Conservation (phyloP, 352 stramenopile species). For the Thraustochytrium sp. region DNA sequence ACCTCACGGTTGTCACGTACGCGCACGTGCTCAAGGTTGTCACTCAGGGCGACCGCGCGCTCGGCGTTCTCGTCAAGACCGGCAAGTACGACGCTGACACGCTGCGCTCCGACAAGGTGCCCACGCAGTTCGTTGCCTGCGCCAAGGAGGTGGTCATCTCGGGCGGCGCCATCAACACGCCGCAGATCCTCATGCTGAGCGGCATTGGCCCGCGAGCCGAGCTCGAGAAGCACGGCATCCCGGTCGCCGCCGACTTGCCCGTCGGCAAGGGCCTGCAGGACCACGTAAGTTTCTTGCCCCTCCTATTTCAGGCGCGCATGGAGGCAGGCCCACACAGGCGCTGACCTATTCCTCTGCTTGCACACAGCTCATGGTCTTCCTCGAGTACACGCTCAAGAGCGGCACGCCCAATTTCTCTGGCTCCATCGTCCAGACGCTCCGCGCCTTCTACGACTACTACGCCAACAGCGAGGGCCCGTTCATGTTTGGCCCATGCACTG, state of each 20-base stretch:
- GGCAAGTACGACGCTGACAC: background rate
- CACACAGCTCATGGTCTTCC: conserved; percentile 31
- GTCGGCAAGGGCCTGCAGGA: conserved; percentile 43
- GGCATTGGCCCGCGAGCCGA: conserved; percentile 65
- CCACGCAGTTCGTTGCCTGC: background rate
- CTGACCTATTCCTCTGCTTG: too few relatives aligned
- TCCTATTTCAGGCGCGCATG: too few relatives aligned
- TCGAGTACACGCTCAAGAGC: background rate
- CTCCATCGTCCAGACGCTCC: background rate
- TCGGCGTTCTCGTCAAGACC: conserved; percentile 57
- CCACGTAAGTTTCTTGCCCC: too few relatives aligned
- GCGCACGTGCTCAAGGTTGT: conserved; percentile 60
- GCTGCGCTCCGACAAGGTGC: background rate
- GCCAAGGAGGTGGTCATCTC: conserved; percentile 65
- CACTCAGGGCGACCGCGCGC: conserved; percentile 54
- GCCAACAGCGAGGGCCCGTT: background rate
- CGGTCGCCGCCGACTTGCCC: conserved; percentile 15
- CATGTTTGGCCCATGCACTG: background rate
- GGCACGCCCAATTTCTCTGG: background rate
- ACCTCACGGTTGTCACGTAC: conserved; percentile 58
- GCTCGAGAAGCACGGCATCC: conserved; percentile 49
- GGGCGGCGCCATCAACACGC: conserved; percentile 61
- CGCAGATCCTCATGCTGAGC: conserved; percentile 70
- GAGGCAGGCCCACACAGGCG: too few relatives aligned
- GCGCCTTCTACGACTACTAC: background rate